Percentiles rank a stretch among this genome's conserved stretches.
phyloP scores from a whole-genome alignment of 768 basidiomycete genomes.

The Phaffia tasmanica region DNA sequence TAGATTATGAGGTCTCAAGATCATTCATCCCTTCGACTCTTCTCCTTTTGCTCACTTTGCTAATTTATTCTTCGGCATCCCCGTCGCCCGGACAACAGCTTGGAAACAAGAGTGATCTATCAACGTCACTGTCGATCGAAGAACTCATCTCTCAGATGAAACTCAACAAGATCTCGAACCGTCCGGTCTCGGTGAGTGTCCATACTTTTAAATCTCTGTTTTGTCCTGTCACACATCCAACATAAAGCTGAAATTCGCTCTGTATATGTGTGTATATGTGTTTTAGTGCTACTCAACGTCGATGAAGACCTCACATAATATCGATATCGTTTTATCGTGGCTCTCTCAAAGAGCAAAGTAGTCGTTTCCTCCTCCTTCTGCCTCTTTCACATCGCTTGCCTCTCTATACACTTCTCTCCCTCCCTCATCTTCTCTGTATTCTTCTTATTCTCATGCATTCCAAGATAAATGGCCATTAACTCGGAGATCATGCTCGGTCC shows the following conservation, averaged over 20 bases:
- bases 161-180: constrained; percentile 64
- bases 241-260: not conserved
- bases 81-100: constrained; percentile 41
- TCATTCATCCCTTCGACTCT: not conserved
- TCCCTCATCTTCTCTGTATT: too few relatives aligned
- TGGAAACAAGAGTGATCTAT: constrained; percentile 86
- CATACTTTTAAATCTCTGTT: not conserved
- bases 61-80: constrained; percentile 31
- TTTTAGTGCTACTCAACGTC: constrained; percentile 57
- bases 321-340: constrained; percentile 86
- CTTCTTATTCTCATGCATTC: too few relatives aligned
- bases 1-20: not conserved
- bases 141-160: constrained; percentile 63
- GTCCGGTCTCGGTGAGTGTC: constrained; percentile 73
- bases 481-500: too few relatives aligned
- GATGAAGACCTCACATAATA: constrained; percentile 89
- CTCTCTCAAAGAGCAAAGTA: constrained; percentile 53
- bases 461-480: too few relatives aligned
- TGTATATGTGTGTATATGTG: constrained; percentile 11
- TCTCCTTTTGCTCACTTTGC: not conserved
- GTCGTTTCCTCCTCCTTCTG: not conserved
- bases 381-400: too few relatives aligned
- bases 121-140: constrained; percentile 63
- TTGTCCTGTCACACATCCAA: not conserved
- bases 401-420: too few relatives aligned